Evolutionary conservation across 352 stramenopile species (phyloP), one percentile per base, ranked within the genome.

Genomic region (Elongisporangium senticosum): DNA sequence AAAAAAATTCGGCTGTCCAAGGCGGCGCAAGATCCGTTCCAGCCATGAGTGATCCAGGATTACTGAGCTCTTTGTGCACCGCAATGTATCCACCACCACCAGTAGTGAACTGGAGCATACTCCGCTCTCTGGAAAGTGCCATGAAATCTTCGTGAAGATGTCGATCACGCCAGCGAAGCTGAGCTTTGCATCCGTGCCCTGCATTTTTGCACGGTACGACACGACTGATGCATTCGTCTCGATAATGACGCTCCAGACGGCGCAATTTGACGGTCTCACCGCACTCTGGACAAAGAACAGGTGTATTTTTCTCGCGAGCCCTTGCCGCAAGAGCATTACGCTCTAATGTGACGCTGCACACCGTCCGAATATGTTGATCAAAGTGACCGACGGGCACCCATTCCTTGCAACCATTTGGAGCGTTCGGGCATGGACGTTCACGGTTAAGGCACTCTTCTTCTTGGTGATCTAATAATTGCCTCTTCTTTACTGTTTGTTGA

Each of bases 401-500:
- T 51, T 89, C 83, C 10, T 66, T 62, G 53, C 83, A 92, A 15
- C 83, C 83, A 39, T 73, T 83, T 51, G 52, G 52, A 13, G 65
- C 58, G 28, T 92, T 90, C 28, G 77, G 79, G 62, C 83, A 92
- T 37, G 75, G 80, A 3, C 80, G 78, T 59, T 93, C 83, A 4
- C 83, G 77, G 57, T 79, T 72, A 7, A 59, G 59, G 50, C 83
- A 93, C 33, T 85, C 73, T n/a, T 93, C 79, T 71, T 93, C 80
- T 53, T 93, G 82, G 63, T 93, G 83, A 53, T 90, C 75, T 3
- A 88, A 63, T 19, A 93, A 49, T 13, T 78, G 70, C 0, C 80
- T 77, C 64, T 93, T 89, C 51, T 85, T 83, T 6, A 90, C 75
- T 7, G 7, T 56, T 52, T 79, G 61, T 15, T 75, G 56, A 43